phyloP scores from a whole-genome alignment of 2,329 filamentous ascomycete genomes.

The Fusarium sp. region DNA sequence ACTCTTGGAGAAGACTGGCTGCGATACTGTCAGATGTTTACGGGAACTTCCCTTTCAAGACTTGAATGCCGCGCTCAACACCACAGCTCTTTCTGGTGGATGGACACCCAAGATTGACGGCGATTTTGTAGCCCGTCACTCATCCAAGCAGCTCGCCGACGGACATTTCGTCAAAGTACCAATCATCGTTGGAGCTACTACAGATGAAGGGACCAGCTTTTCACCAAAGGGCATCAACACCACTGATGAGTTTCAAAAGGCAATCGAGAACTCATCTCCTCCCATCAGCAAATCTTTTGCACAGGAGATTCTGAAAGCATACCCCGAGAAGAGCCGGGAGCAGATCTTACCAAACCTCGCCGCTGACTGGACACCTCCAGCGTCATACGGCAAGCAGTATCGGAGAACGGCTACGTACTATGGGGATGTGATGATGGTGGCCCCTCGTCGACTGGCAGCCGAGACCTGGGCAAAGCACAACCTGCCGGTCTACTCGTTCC shows the following conservation, averaged over 20 bases:
- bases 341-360: conserved; percentile 13
- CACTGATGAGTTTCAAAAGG: neutral
- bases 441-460: conserved; percentile 11
- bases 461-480: conserved; percentile 41
- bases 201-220: conserved; percentile 25
- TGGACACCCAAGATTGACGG: conserved; percentile 22
- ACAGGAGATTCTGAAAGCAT: neutral
- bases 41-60: neutral
- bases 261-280: neutral
- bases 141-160: conserved; percentile 1
- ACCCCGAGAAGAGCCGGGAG: neutral
- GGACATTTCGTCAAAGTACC: conserved; percentile 26
- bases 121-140: conserved; percentile 11
- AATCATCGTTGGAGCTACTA: conserved; percentile 14
- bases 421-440: conserved; percentile 19
- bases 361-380: conserved; percentile 7
- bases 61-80: conserved; percentile 18
- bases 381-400: conserved; percentile 9
- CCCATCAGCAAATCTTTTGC: neutral
- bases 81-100: conserved; percentile 1
- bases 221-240: conserved; percentile 16
- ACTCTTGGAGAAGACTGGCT: conserved; percentile 6
- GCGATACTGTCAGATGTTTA: conserved; percentile 4
- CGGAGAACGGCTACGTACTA: conserved; percentile 20
- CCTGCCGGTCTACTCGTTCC: conserved; percentile 15